Conservation (phyloP, 164 flowering plant species). For the Tinospora cordifolia region DNA sequence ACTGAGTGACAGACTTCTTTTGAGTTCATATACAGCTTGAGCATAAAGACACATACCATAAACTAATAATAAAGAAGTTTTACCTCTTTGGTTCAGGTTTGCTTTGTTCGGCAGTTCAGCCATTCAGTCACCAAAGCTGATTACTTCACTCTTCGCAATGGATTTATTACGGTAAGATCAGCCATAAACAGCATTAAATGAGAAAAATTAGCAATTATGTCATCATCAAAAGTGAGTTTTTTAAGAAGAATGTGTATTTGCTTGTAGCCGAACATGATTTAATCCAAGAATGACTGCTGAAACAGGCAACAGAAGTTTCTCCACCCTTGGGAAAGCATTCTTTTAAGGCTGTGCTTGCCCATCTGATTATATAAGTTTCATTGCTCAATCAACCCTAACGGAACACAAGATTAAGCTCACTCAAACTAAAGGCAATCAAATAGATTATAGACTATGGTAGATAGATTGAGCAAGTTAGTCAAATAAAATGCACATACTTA, state of each 20-base stretch:
- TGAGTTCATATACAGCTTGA: background rate
- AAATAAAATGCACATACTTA: background rate
- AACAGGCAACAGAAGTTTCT: background rate
- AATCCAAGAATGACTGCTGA: background rate
- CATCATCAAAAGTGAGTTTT: background rate
- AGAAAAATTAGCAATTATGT: background rate
- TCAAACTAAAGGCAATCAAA: background rate
- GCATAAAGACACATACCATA: background rate
- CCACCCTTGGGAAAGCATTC: too few species aligned
- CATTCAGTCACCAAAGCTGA: constrained; percentile 48
- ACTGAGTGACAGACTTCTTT: background rate
- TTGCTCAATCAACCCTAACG: background rate
- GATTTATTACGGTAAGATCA: constrained; percentile 55
- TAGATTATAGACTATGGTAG: background rate
- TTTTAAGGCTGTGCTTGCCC: background rate
- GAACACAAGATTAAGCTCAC: too few species aligned
- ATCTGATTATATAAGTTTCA: background rate
- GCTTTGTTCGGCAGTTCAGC: constrained; percentile 46
- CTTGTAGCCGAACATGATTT: background rate
- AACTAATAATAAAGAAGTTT: background rate
- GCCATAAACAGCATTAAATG: background rate
- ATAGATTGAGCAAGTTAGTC: background rate
- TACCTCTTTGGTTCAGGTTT: constrained; percentile 28
- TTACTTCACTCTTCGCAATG: constrained; percentile 64
- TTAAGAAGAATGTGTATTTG: background rate